These are phyloP conservation scores for Verbena officinalis DNA, from an alignment of 257 asterid species.

Conservation along the genomic window DNA sequence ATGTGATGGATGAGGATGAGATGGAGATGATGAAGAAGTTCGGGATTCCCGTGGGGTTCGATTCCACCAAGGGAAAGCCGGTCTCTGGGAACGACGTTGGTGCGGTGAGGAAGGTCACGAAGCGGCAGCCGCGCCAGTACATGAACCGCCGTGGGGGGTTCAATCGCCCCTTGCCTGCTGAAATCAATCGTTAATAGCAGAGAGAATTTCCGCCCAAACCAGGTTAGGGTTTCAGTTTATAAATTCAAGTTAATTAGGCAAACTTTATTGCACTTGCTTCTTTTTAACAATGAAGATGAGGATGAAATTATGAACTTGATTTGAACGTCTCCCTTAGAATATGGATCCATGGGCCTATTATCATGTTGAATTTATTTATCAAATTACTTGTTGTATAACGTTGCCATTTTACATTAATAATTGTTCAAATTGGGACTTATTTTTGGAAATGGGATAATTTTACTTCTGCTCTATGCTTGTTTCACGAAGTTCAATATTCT, in stretches of 20 bases:
- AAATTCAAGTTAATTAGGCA: not conserved
- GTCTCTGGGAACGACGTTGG: constrained; percentile 90
- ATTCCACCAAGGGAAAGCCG: constrained; percentile 91
- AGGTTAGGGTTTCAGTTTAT: constrained; percentile 49
- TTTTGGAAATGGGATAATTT: too few species aligned
- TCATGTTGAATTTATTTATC: not conserved
- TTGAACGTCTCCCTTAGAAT: too few species aligned
- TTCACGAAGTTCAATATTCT: too few species aligned
- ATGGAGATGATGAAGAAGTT: constrained; percentile 95
- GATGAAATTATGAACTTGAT: not conserved
- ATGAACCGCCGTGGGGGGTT: constrained; percentile 99
- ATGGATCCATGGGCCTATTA: not conserved
- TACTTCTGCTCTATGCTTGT: too few species aligned
- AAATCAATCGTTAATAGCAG: constrained; percentile 61
- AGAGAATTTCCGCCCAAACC: constrained; percentile 5
- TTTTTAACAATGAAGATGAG: not conserved
- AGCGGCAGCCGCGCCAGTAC: constrained; percentile 97
- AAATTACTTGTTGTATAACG: not conserved
- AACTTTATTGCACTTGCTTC: not conserved
- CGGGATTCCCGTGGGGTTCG: constrained; percentile 91
- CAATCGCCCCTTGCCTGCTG: constrained; percentile 96
- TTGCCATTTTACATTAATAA: constrained; percentile 10
- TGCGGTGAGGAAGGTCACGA: constrained; percentile 89
- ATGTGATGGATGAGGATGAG: constrained; percentile 76
- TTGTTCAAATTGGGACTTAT: not conserved